A percentile compares a stretch with the other conserved stretches of the same genome.
Evolutionary conservation across 2,329 filamentous ascomycete genomes (phyloP).

Genomic region (Botrytis pseudocinerea): DNA sequence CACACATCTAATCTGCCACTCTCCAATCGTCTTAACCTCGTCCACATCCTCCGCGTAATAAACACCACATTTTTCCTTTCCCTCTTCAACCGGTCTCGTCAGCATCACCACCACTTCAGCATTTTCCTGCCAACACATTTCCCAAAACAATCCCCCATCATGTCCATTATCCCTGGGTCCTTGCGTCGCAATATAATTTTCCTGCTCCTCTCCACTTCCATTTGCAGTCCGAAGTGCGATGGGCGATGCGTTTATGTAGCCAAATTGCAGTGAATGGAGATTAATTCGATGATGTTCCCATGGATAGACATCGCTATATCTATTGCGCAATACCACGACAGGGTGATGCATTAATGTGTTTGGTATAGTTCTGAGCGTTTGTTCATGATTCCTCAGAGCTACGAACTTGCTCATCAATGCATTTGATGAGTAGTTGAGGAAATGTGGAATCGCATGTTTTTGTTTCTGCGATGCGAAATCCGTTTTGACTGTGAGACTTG

Average conservation of each 20-base stretch:
- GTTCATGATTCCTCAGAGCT: slow-evolving; percentile 23
- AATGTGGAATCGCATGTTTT: not conserved
- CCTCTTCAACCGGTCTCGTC: slow-evolving; percentile 25
- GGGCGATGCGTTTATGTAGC: slow-evolving; percentile 78
- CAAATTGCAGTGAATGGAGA: slow-evolving; percentile 71
- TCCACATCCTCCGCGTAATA: slow-evolving; percentile 26
- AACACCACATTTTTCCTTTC: slow-evolving; percentile 28
- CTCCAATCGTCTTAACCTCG: slow-evolving; percentile 23
- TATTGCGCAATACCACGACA: slow-evolving; percentile 57
- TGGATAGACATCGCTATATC: slow-evolving; percentile 84
- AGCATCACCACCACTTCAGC: slow-evolving; percentile 29
- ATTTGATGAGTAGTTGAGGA: not conserved
- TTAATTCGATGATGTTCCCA: slow-evolving; percentile 83
- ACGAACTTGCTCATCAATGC: slow-evolving; percentile 23
- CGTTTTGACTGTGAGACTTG: slow-evolving; percentile 16
- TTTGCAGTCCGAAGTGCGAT: slow-evolving; percentile 42
- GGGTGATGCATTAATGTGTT: slow-evolving; percentile 22
- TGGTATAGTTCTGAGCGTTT: slow-evolving; percentile 8
- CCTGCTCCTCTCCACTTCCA: slow-evolving; percentile 37
- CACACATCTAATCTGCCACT: slow-evolving; percentile 25
- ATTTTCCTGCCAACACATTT: slow-evolving; percentile 26
- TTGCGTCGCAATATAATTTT: slow-evolving; percentile 30
- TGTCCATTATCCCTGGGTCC: slow-evolving; percentile 23
- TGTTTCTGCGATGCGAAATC: slow-evolving; percentile 12
- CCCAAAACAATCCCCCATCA: slow-evolving; percentile 22